phyloP scores from a whole-genome alignment of 805 yeast genomes.

The Ogataea ganodermae region DNA sequence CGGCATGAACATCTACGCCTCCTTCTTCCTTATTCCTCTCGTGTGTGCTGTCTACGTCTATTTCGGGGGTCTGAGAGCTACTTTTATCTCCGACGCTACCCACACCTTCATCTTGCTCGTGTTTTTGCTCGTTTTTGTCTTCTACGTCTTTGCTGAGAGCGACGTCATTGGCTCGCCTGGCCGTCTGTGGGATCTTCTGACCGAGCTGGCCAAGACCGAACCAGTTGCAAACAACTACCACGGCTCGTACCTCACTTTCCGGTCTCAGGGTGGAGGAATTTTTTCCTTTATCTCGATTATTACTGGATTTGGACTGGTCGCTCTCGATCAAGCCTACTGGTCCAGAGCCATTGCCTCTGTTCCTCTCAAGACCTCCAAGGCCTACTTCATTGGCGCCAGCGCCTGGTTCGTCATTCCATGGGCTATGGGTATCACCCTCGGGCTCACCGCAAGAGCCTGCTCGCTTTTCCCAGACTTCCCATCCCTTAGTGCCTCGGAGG shows the following conservation, averaged over 20 bases:
- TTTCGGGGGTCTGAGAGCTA: constrained; percentile 55
- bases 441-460: constrained; percentile 11
- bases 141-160: constrained; percentile 39
- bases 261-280: constrained; percentile 17
- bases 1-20: constrained; percentile 50
- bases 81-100: constrained; percentile 54
- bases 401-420: constrained; percentile 42
- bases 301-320: constrained; percentile 35
- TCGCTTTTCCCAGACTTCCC: constrained; percentile 9
- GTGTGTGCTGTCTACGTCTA: constrained; percentile 51
- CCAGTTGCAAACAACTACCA: constrained; percentile 35
- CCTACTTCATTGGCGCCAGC: constrained; percentile 41
- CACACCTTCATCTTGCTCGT: constrained; percentile 43
- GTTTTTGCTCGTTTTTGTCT: constrained; percentile 35
- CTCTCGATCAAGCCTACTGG: constrained; percentile 21
- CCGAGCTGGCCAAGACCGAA: constrained; percentile 34
- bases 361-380: constrained; percentile 36
- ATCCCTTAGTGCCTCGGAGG: constrained; percentile 1
- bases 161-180: constrained; percentile 46
- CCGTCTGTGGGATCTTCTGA: constrained; percentile 43
- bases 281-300: constrained; percentile 25
- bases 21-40: constrained; percentile 46
- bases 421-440: constrained; percentile 35
- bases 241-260: constrained; percentile 23
- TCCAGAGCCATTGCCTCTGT: constrained; percentile 43